A percentile compares a stretch with the other conserved stretches of the same genome.
phyloP scores from a whole-genome alignment of 2,329 filamentous ascomycete species.

The Phialocephala subalpina region DNA sequence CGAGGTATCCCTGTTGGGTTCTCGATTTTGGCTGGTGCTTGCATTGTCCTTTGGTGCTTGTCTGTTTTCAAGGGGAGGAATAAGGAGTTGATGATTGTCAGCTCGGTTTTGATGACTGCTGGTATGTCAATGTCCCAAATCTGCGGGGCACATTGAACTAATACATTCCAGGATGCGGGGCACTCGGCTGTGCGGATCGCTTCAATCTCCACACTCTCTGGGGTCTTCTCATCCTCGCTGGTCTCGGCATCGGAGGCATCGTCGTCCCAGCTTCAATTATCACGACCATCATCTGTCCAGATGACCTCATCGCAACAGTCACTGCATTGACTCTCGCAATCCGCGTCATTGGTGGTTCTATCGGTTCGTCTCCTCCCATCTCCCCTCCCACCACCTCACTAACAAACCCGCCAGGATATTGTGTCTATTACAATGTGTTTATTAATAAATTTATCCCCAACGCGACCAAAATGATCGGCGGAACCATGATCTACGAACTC shows the following conservation, averaged over 20 bases:
- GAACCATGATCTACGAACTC: constrained; percentile 43
- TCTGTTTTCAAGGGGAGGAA: constrained; percentile 65
- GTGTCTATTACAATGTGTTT: constrained; percentile 21
- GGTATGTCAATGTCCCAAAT: constrained; percentile 59
- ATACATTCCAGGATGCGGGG: constrained; percentile 56
- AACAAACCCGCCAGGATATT: constrained; percentile 13
- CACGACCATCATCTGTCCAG: constrained; percentile 73
- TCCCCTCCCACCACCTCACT: not conserved
- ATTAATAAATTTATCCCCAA: constrained; percentile 44
- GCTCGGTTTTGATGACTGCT: constrained; percentile 70
- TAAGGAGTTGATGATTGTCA: constrained; percentile 64
- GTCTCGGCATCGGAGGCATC: constrained; percentile 72
- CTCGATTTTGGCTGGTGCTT: constrained; percentile 67
- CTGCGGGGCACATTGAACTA: constrained; percentile 47
- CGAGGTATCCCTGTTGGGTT: constrained; percentile 71
- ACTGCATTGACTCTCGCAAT: constrained; percentile 74
- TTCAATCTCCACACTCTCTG: constrained; percentile 64
- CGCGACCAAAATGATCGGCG: constrained; percentile 30
- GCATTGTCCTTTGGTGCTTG: constrained; percentile 64
- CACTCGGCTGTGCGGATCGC: constrained; percentile 56
- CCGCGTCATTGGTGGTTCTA: constrained; percentile 70
- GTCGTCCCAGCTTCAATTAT: constrained; percentile 75
- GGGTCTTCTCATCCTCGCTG: constrained; percentile 65
- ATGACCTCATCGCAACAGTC: constrained; percentile 74
- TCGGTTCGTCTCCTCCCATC: not conserved